These are phyloP conservation scores for Secale cereale DNA, from an alignment of 176 grass and related monocot genomes.

Conservation along the genomic window DNA sequence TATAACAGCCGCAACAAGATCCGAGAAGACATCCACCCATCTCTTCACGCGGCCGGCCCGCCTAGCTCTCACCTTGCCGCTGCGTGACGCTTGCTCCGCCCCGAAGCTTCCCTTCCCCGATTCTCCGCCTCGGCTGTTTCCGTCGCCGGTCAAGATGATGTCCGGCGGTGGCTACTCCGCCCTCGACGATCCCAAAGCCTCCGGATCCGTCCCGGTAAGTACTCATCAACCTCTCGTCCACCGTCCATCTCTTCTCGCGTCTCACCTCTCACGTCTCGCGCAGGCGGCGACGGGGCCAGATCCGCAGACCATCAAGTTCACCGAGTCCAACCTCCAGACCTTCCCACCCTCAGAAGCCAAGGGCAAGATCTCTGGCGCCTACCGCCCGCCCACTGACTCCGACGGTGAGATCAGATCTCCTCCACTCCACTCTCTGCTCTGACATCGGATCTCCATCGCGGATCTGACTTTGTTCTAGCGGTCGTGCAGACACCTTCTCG, in stretches of 20 bases:
- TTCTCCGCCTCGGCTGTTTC: neutral
- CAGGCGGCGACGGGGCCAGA: constrained; percentile 67
- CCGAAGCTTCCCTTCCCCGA: neutral
- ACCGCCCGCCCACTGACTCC: constrained; percentile 88
- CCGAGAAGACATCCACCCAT: neutral
- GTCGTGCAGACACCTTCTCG: constrained; percentile 73
- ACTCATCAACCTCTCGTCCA: neutral
- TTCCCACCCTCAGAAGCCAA: constrained; percentile 77
- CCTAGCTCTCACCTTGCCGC: neutral
- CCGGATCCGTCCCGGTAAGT: constrained; percentile 87
- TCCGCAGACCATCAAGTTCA: constrained; percentile 74
- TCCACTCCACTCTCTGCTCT: neutral
- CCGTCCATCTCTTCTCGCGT: neutral
- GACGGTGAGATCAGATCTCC: constrained; percentile 67
- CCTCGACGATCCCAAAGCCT: constrained; percentile 82
- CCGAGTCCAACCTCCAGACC: constrained; percentile 87
- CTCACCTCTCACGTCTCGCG: neutral
- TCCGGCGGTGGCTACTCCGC: constrained; percentile 82
- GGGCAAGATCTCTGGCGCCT: constrained; percentile 88
- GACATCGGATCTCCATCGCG: neutral
- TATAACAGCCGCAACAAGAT: constrained; percentile 14
- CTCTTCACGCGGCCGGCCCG: neutral
- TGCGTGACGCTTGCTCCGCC: constrained; percentile 6
- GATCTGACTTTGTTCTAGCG: constrained; percentile 26
- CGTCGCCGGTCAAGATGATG: constrained; percentile 74